Conservation (phyloP, 129 eudicot genomes). For the Logfia minima region DNA sequence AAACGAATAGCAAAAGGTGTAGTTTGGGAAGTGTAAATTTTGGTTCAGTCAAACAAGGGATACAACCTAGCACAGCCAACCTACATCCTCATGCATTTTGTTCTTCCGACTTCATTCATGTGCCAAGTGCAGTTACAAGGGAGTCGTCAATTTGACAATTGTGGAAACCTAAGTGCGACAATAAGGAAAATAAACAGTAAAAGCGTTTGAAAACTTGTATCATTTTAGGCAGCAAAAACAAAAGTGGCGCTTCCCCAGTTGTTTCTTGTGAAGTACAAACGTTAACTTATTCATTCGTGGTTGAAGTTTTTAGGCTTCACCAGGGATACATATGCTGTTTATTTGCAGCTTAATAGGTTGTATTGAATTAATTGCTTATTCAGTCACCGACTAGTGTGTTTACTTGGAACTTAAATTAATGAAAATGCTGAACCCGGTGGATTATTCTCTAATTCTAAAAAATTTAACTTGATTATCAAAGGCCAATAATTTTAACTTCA, state of each 20-base stretch:
- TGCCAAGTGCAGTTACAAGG: conserved; percentile 53
- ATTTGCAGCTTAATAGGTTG: no score
- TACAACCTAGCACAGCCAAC: conserved; percentile 57
- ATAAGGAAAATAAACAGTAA: not conserved
- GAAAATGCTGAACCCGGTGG: no score
- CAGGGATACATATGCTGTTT: not conserved
- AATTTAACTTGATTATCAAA: no score
- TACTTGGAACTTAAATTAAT: no score
- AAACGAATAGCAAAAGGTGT: conserved; percentile 24
- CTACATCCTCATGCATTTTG: conserved; percentile 31
- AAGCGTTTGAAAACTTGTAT: not conserved
- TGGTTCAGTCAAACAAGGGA: conserved; percentile 47
- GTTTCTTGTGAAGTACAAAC: conserved; percentile 12
- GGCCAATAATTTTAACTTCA: no score
- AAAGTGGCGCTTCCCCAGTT: not conserved
- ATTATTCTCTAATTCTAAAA: no score
- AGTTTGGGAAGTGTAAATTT: conserved; percentile 70
- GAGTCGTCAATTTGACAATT: conserved; percentile 22
- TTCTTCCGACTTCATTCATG: conserved; percentile 30
- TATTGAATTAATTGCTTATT: no score
- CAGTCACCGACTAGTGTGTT: no score
- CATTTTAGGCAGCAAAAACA: not conserved
- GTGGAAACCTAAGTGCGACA: not conserved
- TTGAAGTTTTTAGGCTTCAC: conserved; percentile 2
- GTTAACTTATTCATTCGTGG: conserved; percentile 16